These are phyloP conservation scores for Nemania bipapillata DNA, from an alignment of 2,329 filamentous ascomycete genomes.

Conservation along the genomic window DNA sequence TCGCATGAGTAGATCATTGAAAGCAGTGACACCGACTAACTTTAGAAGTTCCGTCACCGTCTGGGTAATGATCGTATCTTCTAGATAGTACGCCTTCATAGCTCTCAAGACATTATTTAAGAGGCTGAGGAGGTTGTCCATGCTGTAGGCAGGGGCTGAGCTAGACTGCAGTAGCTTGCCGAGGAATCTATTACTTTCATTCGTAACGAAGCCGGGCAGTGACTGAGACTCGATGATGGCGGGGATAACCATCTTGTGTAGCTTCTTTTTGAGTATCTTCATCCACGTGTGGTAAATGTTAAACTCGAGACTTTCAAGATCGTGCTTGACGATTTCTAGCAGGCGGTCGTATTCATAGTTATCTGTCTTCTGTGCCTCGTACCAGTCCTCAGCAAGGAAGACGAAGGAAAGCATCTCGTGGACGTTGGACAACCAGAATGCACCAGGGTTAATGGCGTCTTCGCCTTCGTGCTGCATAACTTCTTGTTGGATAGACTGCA, in stretches of 20 bases:
- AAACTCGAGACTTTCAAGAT: conserved; percentile 97
- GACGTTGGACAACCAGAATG: conserved; percentile 99
- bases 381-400: conserved; percentile 99
- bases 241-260: conserved; percentile 99
- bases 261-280: conserved; percentile 99
- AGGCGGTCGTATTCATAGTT: conserved; percentile 99
- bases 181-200: conserved; percentile 97
- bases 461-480: conserved; percentile 99
- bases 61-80: conserved; percentile 95
- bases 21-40: conserved; percentile 94
- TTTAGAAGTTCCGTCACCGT: conserved; percentile 92
- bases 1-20: conserved; percentile 97
- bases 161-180: conserved; percentile 94
- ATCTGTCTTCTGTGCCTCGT: conserved; percentile 98
- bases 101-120: conserved; percentile 98
- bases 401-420: conserved; percentile 99
- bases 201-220: conserved; percentile 96
- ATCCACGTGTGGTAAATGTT: conserved; percentile 99
- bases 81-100: conserved; percentile 98
- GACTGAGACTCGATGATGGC: conserved; percentile 99
- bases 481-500: conserved; percentile 99
- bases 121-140: conserved; percentile 96
- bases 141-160: conserved; percentile 94
- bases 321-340: conserved; percentile 98
- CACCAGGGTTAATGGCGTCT: conserved; percentile 94